Percentiles rank a stretch among this genome's conserved stretches.
Conservation (phyloP, 352 stramenopile genomes). For the Phytophthora megakarya region DNA sequence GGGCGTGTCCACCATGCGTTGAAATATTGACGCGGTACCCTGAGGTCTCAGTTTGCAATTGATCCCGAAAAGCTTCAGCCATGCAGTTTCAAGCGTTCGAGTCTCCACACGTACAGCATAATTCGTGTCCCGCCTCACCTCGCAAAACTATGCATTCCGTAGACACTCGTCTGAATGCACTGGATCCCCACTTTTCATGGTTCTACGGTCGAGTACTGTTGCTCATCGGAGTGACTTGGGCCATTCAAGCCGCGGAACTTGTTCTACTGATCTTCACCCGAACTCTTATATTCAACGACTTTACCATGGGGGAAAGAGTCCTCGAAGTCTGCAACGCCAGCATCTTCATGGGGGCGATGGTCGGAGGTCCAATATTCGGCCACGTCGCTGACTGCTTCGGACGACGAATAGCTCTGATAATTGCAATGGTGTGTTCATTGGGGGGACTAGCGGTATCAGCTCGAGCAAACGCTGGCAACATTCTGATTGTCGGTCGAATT, state of each 20-base stretch:
- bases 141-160: constrained; percentile 4
- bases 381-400: constrained; percentile 40
- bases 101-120: constrained; percentile 7
- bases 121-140: constrained; percentile 2
- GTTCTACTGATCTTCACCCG: constrained; percentile 48
- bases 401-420: constrained; percentile 33
- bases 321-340: constrained; percentile 37
- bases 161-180: constrained; percentile 21
- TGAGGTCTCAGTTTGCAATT: constrained; percentile 24
- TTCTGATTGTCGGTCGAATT: constrained; percentile 42
- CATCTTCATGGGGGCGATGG: constrained; percentile 34
- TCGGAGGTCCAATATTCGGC: constrained; percentile 42
- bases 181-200: constrained; percentile 29
- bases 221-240: constrained; percentile 40
- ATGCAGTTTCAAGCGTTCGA: constrained; percentile 25
- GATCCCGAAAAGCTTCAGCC: background rate
- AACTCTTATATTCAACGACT: constrained; percentile 31
- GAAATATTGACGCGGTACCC: constrained; percentile 2
- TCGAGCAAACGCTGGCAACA: constrained; percentile 18
- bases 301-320: constrained; percentile 32
- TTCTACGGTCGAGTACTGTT: constrained; percentile 45
- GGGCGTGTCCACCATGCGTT: constrained; percentile 9
- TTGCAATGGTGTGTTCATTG: constrained; percentile 39
- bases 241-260: constrained; percentile 46
- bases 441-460: constrained; percentile 35